Evolutionary conservation across 1,284 basidiomycete species (phyloP).

Genomic region (Uromyces viciae-fabae): DNA sequence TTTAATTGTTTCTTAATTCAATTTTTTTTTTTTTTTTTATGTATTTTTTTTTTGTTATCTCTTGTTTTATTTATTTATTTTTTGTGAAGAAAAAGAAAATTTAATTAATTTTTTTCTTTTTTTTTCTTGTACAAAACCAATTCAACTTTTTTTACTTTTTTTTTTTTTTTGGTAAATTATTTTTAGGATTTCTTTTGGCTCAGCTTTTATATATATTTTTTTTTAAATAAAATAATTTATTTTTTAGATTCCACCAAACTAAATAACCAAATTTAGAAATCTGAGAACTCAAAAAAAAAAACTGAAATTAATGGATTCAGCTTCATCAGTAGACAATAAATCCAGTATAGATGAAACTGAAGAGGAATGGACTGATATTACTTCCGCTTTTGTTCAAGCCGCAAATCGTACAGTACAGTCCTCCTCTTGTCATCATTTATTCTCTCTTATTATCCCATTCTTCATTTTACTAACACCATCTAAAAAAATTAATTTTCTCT

Average conservation of each 20-base stretch:
- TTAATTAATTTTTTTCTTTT: background rate
- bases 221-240: background rate
- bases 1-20: background rate
- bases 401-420: slow-evolving; percentile 43
- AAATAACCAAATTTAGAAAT: too few species aligned
- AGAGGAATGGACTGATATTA: slow-evolving; percentile 22
- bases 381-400: slow-evolving; percentile 6
- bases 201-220: background rate
- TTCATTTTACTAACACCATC: background rate
- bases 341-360: background rate
- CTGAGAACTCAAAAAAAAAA: too few species aligned
- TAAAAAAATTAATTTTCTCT: background rate
- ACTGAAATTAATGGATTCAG: too few species aligned
- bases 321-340: too few species aligned
- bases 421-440: slow-evolving; percentile 13
- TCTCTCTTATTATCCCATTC: background rate
- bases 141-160: background rate
- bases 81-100: background rate
- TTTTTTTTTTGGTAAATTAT: background rate
- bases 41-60: background rate
- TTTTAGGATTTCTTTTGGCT: background rate
- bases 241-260: background rate
- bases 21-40: background rate
- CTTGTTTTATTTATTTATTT: background rate
- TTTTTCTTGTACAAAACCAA: background rate